Evolutionary conservation across 306 rosid species (phyloP), one percentile per base, ranked within the genome.

Genomic region (Chamaecrista fasciculata): DNA sequence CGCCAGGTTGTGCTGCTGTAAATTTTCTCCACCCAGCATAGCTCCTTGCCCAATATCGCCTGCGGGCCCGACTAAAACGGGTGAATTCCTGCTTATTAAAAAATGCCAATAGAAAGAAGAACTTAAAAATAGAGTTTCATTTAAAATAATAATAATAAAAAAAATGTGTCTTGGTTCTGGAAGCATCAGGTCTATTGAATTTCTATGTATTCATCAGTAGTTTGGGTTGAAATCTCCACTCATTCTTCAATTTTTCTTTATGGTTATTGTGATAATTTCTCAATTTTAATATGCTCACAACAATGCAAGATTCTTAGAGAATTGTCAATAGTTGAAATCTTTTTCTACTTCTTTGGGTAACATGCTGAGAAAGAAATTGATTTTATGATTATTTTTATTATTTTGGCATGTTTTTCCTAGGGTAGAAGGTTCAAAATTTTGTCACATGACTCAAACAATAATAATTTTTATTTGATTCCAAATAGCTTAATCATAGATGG

Each of bases 21-120:
- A 92, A 89, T 20, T 57, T 74, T 78, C 88, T 93, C 98, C 96
- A 93, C 40, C 96, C 98, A 55, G 98, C 93, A 83, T 86, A 93
- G 82, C 98, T 93, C 77, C 98, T 83, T 58, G 98, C 88, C 98
- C 98, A 93, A 57, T 93, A 93, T 67, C 93, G 84, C 80, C 96
- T 87, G 19, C 91, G 90, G 66, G 93, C 80, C 61, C 80, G 83
- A 65, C 36, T 84, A 42, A 90, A 93, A 60, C 93, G 96, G 63
- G 83, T 64, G 77, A 93, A 93, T 59, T 59, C n/a, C 78, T 93
- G 89, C 81, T 73, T 64, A 82, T 43, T n/a, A 15, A 44, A 64
- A 62, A 78, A 55, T 24, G 58, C 34, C 67, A 75, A 31, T 53
- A 76, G 39, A 61, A 74, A 72, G 40, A 21, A 77, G 37, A 70